Conservation (phyloP, 345 rosid species). For the Syzygium grande region DNA sequence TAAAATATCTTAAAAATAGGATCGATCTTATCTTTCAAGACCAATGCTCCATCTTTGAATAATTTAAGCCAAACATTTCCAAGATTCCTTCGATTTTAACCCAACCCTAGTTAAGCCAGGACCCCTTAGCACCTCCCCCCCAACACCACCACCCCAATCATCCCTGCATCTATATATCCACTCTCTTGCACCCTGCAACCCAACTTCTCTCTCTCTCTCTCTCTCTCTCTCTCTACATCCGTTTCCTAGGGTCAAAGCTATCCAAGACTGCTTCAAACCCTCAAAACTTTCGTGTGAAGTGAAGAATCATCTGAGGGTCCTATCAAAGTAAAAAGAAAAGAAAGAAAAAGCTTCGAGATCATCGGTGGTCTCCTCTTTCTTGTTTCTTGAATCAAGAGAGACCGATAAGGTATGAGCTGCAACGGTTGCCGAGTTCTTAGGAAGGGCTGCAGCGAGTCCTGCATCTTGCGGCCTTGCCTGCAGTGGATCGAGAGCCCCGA, state of each 20-base stretch:
- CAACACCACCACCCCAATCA: background rate
- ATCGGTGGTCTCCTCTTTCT: background rate
- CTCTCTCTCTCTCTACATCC: background rate
- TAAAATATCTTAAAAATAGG: background rate
- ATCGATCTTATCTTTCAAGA: background rate
- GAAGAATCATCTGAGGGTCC: background rate
- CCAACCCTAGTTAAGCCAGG: conserved; percentile 13
- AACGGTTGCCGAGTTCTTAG: conserved; percentile 95
- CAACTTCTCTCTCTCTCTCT: background rate
- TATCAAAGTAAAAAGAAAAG: background rate
- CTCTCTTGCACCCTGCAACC: background rate
- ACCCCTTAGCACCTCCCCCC: background rate
- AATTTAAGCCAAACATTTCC: background rate
- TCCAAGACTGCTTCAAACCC: background rate
- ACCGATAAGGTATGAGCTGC: conserved; percentile 59
- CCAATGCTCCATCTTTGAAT: background rate
- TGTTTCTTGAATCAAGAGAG: background rate
- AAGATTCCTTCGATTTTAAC: conserved; percentile 7
- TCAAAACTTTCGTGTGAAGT: conserved; percentile 2
- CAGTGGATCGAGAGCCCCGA: conserved; percentile 88
- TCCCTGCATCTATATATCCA: conserved; percentile 12
- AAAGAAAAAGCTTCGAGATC: background rate
- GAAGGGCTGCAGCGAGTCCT: conserved; percentile 93
- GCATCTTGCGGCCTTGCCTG: conserved; percentile 80
- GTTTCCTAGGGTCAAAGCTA: conserved; percentile 23